Evolutionary conservation across 768 basidiomycete species (phyloP), one percentile per base, ranked within the genome.

Genomic region (Candolleomyces aberdarensis): DNA sequence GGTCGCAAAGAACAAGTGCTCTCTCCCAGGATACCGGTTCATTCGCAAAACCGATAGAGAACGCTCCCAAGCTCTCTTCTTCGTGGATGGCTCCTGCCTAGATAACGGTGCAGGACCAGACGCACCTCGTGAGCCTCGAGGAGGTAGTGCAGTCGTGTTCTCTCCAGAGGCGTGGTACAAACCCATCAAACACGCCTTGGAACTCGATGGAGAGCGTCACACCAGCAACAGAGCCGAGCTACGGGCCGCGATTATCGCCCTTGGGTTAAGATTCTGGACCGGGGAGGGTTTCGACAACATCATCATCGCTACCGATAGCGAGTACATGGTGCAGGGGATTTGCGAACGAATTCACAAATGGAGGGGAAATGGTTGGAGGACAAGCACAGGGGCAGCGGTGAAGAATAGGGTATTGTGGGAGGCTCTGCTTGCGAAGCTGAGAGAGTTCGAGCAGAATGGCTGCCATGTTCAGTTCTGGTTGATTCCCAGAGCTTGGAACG

Each of bases 211-310:
- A 36, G 52, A 26, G 15, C 39, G 20, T 15, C 56, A 57, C 36
- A 64, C 59, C 15, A 64, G 43, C 57, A 57, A 64, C 22, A 40
- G 58, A 2, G 62, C 62, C 22, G 63, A 63, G 53, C 32, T 63
- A 43, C 31, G 58, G 2, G 62, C 62, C 13, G 62, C 58, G 2
- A 41, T 59, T 22, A 41, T 59, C 10, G 62, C 58, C 3, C 36
- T 63, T 17, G 43, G 56, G 17, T 22, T 59, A 36, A 58, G 49
- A 19, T 43, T 59, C 13, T 56, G 53, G 52, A 26, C 26, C 17
- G 46, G 53, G 10, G 51, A 53, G 10, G 44, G 46, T 11, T 57
- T 57, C 26, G 56, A 57, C 44, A 63, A 59, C 31, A 48, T 63
- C 47, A 32, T 59, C 19, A 29, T 63, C 20, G 47, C 54, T 9